phyloP scores from a whole-genome alignment of 805 yeast species.

The Brettanomyces sp. region DNA sequence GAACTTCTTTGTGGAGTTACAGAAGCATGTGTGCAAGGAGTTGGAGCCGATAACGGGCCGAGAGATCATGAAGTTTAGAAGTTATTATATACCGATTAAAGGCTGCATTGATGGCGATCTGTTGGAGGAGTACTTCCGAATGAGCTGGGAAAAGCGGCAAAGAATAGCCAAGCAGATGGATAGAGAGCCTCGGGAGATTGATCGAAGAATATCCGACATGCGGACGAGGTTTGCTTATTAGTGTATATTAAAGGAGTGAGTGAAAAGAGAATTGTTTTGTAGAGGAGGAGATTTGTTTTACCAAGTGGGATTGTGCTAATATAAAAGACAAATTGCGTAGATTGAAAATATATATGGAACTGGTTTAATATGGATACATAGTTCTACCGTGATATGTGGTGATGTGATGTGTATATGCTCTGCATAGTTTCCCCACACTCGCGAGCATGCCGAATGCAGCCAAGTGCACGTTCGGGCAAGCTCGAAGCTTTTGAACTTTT shows the following conservation, averaged over 20 bases:
- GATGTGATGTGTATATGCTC: too few relatives aligned
- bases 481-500: too few relatives aligned
- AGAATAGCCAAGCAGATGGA: conserved; percentile 34
- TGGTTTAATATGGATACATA: too few relatives aligned
- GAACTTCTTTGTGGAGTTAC: conserved; percentile 46
- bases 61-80: conserved; percentile 57
- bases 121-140: conserved; percentile 45
- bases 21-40: conserved; percentile 32
- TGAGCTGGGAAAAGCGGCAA: conserved; percentile 27
- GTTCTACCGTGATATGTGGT: too few relatives aligned
- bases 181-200: conserved; percentile 38
- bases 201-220: conserved; percentile 42
- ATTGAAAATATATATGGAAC: too few relatives aligned
- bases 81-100: conserved; percentile 75
- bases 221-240: conserved; percentile 30
- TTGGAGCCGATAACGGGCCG: conserved; percentile 47
- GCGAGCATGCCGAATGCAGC: too few relatives aligned
- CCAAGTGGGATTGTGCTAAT: too few relatives aligned
- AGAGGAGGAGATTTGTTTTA: too few relatives aligned
- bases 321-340: too few relatives aligned
- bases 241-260: background rate
- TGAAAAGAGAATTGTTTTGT: too few relatives aligned
- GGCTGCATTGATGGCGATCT: conserved; percentile 84
- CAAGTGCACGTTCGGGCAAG: too few relatives aligned
- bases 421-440: too few relatives aligned